Evolutionary conservation across 768 basidiomycete genomes (phyloP), one percentile per base, ranked within the genome.

Genomic region (Lactifluus pinguis): DNA sequence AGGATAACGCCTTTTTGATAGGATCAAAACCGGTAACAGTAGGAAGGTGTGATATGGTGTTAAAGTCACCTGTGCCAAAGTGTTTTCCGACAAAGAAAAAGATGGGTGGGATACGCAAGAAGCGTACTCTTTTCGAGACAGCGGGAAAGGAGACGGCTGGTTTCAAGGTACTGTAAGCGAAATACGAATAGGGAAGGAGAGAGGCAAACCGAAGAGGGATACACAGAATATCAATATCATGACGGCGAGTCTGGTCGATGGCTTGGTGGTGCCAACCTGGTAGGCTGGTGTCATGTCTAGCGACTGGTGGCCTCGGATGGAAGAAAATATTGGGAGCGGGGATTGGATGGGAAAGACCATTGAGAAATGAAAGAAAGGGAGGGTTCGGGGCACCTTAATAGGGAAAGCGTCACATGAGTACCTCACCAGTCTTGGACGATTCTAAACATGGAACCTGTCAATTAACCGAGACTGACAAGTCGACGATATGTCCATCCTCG

Each of bases 31-130:
- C 6, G 36, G 8, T 38, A 29, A 59, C 7, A 3, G n/a, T 69
- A 25, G 19, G 38, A 21, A 17, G 47, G 14, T 10, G n/a, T 8
- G 4, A 13, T 13, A 29, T 3, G 3, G 14, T 25, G 39, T 38
- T 1, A 29, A 36, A 9, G 60, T 25, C 9, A 65, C 65, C 65
- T 14, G 90, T 92, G 39, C 90, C 90, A 66, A 92, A 91, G 69
- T 92, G 90, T 67, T 91, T 92, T 42, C 87, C 89, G n/a, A 89
- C 76, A 71, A 92, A 92, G 69, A 92, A 92, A 17, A 86, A 67
- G 15, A 87, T 74, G 25, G 78, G 78, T 1, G 87, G 88, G 65
- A 89, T 83, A 55, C 78, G 78, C 21, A 90, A 66, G 59, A 76
- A 76, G 6, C 76, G 75, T 14, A 78, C 67, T 1, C 76, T 76